Base-by-base conservation (phyloP, 164 flowering plant genomes). In the Nymphaea colorata region DNA sequence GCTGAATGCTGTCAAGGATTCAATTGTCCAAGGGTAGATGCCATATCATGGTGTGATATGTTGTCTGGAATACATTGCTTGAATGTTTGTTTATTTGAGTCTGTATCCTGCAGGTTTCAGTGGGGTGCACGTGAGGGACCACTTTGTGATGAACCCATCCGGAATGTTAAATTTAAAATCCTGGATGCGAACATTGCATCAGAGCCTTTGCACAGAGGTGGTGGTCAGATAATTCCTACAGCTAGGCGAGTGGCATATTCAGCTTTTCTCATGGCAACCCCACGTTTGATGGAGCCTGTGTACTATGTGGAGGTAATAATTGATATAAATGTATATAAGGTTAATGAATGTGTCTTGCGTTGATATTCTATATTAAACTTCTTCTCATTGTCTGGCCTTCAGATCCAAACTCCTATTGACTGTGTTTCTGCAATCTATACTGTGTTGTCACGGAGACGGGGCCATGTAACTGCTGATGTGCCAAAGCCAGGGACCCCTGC, bases 101-200 rank as follows among this genome's bases (percentile, higher is more conserved):
- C 36, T 25, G 16, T 61, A 6, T 4, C 41, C 16, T 11, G 43
- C 84, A 92, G 99, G 74, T 95, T 95, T 71, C 99, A 95, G 65
- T 95, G 99, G 99, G 99, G 97, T 69, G 98, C 99, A 60, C 82
- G 97, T 69, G 99, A 95, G 81, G 99, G 98, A 47, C 99, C 98
- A 8, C 93, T 92, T 17, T 92, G 99, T 77, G 99, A 95, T 72
- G 99, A 92, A 74, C 99, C 98, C 67, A 92, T 92, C 65, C 84
- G 98, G 79, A 95, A 95, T 78, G 98, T 90, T 4, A 90, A 95
- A 76, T 95, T 95, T 82, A 92, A 95, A 67, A 95, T 95, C 45
- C 95, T 92, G 61, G 99, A 95, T 85, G 98, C 99, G 16, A 84
- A 78, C 73, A 89, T 95, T 81, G 97, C 98, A 64, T 85, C 88